A percentile compares a stretch with the other conserved stretches of the same genome.
phyloP scores from a whole-genome alignment of 345 rosid species.

The Geranium rotundifolium region DNA sequence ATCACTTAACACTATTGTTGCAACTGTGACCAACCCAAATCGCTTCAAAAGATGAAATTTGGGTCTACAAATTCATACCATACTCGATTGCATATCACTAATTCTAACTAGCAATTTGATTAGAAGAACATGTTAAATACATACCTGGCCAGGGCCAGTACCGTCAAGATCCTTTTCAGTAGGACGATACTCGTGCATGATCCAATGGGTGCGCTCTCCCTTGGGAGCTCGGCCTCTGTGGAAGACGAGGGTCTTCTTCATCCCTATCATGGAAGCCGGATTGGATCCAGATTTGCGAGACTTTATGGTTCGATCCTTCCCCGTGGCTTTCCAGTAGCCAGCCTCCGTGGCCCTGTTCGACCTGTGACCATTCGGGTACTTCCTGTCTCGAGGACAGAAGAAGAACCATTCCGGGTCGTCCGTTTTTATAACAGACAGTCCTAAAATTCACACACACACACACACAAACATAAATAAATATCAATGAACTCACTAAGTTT shows the following conservation, averaged over 20 bases:
- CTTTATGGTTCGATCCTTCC: constrained; percentile 68
- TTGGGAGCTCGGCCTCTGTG: constrained; percentile 83
- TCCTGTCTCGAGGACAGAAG: neutral
- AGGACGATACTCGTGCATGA: constrained; percentile 90
- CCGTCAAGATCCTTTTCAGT: constrained; percentile 68
- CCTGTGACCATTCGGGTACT: no score
- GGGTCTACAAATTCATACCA: no score
- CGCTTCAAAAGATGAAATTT: no score
- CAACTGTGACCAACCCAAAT: no score
- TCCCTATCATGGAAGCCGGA: constrained; percentile 31
- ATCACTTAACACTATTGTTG: no score
- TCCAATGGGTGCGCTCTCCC: constrained; percentile 79
- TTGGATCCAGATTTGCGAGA: constrained; percentile 30
- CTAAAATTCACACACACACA: constrained; percentile 18
- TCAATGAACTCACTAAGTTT: no score
- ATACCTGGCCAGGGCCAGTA: constrained; percentile 71
- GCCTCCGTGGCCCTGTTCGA: no score
- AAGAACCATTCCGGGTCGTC: constrained; percentile 96
- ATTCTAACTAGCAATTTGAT: neutral
- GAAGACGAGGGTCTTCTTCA: constrained; percentile 30
- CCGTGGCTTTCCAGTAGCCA: no score
- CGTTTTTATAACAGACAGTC: constrained; percentile 64
- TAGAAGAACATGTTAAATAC: no score
- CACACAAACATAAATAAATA: neutral
- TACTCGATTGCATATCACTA: neutral